Conservation (phyloP, 768 basidiomycete genomes). For the Mycena albidolilacea region DNA sequence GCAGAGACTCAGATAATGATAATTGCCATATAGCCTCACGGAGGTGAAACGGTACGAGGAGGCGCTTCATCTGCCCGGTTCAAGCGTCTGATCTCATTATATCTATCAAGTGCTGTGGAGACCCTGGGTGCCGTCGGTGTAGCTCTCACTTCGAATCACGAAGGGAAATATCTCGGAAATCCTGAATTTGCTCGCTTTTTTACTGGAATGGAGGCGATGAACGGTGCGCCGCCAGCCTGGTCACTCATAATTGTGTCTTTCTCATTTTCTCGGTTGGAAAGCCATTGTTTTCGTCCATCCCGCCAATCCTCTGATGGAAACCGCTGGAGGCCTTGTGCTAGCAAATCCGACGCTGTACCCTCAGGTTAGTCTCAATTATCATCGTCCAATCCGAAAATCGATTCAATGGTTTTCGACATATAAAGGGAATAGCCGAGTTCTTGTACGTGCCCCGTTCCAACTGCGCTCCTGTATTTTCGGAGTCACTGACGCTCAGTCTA, state of each 20-base stretch:
- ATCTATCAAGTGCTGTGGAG: constrained; percentile 17
- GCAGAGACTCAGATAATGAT: background rate
- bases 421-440: constrained; percentile 24
- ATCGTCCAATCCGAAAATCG: background rate
- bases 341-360: constrained; percentile 28
- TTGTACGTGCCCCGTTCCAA: constrained; percentile 11
- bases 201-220: constrained; percentile 10
- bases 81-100: background rate
- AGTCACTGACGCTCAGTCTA: background rate
- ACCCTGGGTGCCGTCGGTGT: constrained; percentile 18
- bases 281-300: constrained; percentile 29
- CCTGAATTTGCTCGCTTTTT: constrained; percentile 22
- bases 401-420: background rate
- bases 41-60: constrained; percentile 9
- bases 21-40: constrained; percentile 4
- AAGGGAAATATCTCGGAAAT: constrained; percentile 32
- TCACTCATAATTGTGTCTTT: background rate
- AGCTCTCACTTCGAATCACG: constrained; percentile 35
- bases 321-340: constrained; percentile 6
- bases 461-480: background rate
- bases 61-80: background rate
- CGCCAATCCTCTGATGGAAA: constrained; percentile 17
- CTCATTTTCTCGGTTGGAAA: constrained; percentile 13
- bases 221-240: constrained; percentile 10
- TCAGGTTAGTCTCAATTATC: background rate